Base-by-base conservation (phyloP, 345 rosid species). In the Erodium maritimum region DNA sequence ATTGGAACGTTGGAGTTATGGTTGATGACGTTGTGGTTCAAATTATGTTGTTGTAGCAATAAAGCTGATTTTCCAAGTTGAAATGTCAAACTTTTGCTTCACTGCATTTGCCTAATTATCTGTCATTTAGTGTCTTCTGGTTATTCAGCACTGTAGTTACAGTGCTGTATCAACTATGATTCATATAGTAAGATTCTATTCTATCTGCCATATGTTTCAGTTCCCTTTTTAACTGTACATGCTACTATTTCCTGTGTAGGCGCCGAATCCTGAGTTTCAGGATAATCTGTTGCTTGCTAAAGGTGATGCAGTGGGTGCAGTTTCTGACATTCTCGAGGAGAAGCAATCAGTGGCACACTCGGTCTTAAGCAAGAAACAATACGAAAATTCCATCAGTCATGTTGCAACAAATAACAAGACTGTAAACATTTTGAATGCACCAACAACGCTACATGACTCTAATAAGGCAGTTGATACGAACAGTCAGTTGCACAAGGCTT, bases 231-330 rank as follows among this genome's bases (percentile, higher is more conserved):
- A 10, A 14, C 12, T 42, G 48, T 42, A 12, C 17, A 42, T 42
- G 12, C 12, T 7, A 10, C 34, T 25, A 56, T 76, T 59, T 56
- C 65, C 24, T 73, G 61, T 71, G 66, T 63, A 87, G 99, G 80
- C 37, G 76, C 79, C 75, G 57, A 67, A 66, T 77, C 65, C 74
- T 66, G 85, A 79, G 61, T 70, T 69, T 56, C 89, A 79, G 56
- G 75, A 60, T 63, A 66, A 71, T 68, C 72, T 67, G 67, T 67
- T 75, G 25, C 71, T 67, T 67, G 62, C 65, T 46, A 75, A 73
- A 71, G 85, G 79, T 57, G 68, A 61, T 61, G 52, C 22, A 16
- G 56, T 70, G 52, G 73, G 69, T 74, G 77, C 71, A 54, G 37
- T 50, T 59, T 73, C 78, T 57, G 58, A 53, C 67, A 64, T 59